Evolutionary conservation across 106 monocot species (phyloP).

Genomic region (Dioscorea dumetorum): DNA sequence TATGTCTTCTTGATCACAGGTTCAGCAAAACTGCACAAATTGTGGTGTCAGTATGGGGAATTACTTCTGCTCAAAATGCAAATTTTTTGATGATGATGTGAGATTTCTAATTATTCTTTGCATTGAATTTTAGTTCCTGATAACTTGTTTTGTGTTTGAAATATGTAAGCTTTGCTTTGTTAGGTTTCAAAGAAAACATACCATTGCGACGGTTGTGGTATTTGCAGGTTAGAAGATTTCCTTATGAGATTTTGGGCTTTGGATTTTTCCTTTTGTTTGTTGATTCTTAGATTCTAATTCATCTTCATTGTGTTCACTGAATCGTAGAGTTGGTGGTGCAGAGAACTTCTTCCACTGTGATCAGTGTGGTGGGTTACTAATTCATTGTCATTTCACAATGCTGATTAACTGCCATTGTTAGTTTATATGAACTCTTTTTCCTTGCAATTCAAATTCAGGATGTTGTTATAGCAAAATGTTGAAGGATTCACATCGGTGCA

Average conservation of each 20-base stretch:
- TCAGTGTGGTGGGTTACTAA: slow-evolving; percentile 46
- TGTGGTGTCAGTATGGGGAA: slow-evolving; percentile 74
- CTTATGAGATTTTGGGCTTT: background rate
- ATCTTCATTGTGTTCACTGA: background rate
- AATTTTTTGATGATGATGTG: slow-evolving; percentile 87
- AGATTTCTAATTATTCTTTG: slow-evolving; percentile 2
- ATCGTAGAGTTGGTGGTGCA: slow-evolving; percentile 60
- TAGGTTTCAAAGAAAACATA: slow-evolving; percentile 71
- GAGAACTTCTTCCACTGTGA: slow-evolving; percentile 84
- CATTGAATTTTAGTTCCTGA: too few relatives aligned
- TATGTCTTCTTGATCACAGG: slow-evolving; percentile 25
- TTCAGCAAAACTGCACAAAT: slow-evolving; percentile 53
- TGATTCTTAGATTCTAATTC: background rate
- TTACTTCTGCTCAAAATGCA: slow-evolving; percentile 80
- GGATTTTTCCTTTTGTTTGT: background rate
- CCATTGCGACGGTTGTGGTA: slow-evolving; percentile 82
- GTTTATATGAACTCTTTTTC: background rate
- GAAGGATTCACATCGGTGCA: slow-evolving; percentile 53
- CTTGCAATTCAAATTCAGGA: slow-evolving; percentile 17
- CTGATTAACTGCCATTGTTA: background rate
- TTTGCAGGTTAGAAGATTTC: slow-evolving; percentile 48
- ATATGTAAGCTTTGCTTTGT: background rate
- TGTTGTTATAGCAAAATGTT: slow-evolving; percentile 46
- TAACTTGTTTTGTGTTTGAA: too few relatives aligned
- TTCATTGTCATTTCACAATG: too few relatives aligned